phyloP scores from a whole-genome alignment of 1,284 basidiomycete species.

The Cryptococcus floricola region DNA sequence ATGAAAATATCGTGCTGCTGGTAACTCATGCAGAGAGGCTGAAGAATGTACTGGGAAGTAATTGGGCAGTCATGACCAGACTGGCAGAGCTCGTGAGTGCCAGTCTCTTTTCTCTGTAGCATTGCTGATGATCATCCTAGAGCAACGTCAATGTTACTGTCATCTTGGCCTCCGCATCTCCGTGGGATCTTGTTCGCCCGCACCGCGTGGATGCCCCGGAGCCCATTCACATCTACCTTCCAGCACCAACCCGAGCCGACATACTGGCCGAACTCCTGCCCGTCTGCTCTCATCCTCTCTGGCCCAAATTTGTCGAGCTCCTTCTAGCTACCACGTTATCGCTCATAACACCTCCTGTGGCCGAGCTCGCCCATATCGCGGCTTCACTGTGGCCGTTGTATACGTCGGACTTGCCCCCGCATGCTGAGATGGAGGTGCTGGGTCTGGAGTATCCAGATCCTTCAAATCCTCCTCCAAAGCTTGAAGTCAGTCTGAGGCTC shows the following conservation, averaged over 20 bases:
- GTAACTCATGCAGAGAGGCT: conserved; percentile 68
- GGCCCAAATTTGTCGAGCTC: conserved; percentile 62
- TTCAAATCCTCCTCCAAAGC: conserved; percentile 20
- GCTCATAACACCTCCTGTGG: conserved; percentile 60
- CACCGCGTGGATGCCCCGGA: conserved; percentile 66
- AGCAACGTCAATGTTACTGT: conserved; percentile 55
- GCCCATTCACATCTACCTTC: conserved; percentile 67
- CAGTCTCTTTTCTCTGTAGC: not conserved
- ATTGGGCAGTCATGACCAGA: conserved; percentile 66
- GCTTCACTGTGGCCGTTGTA: conserved; percentile 70
- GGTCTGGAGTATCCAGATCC: conserved; percentile 18
- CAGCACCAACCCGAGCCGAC: conserved; percentile 58
- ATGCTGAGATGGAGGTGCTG: conserved; percentile 31
- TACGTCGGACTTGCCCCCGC: conserved; percentile 37
- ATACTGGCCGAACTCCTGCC: conserved; percentile 23
- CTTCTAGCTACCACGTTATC: conserved; percentile 63
- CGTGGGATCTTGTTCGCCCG: conserved; percentile 72
- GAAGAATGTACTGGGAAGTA: conserved; percentile 59
- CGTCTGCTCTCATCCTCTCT: conserved; percentile 54
- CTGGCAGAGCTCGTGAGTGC: conserved; percentile 67
- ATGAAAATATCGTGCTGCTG: conserved; percentile 57
- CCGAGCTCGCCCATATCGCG: conserved; percentile 70
- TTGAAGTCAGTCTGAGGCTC: conserved; percentile 37
- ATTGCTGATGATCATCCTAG: conserved; percentile 14
- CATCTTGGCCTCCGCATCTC: conserved; percentile 63